Evolutionary conservation across 805 yeast species (phyloP).

Genomic region (Blastobotrys muscicola): DNA sequence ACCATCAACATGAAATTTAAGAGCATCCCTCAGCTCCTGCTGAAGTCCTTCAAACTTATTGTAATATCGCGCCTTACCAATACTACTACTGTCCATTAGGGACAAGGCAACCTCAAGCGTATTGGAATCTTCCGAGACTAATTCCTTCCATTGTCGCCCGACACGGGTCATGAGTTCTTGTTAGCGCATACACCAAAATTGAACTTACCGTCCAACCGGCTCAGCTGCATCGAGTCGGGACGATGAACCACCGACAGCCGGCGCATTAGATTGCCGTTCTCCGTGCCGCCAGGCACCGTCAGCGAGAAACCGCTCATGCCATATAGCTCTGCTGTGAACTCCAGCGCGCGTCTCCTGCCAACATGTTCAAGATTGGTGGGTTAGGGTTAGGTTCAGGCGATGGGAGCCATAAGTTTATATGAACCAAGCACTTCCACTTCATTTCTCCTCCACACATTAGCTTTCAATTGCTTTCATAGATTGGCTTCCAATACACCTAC

Average conservation of each 20-base stretch:
- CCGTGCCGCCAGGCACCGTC: slow-evolving; percentile 4
- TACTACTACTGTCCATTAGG: slow-evolving; percentile 75
- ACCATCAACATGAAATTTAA: slow-evolving; percentile 62
- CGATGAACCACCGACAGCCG: slow-evolving; percentile 11
- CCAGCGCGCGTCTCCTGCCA: no score
- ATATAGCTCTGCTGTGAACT: no score
- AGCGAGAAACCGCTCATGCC: slow-evolving; percentile 7
- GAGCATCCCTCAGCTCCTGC: slow-evolving; percentile 43
- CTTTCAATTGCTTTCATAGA: no score
- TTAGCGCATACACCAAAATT: neutral
- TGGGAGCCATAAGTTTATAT: no score
- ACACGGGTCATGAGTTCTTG: slow-evolving; percentile 23
- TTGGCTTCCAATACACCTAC: no score
- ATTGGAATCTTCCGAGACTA: slow-evolving; percentile 49
- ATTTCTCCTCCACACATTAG: no score
- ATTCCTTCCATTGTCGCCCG: slow-evolving; percentile 40
- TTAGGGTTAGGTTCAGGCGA: no score
- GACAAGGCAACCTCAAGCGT: slow-evolving; percentile 81
- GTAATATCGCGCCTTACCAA: slow-evolving; percentile 74
- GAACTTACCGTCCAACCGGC: slow-evolving; percentile 6
- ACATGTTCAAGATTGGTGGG: no score
- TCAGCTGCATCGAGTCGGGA: slow-evolving; percentile 4
- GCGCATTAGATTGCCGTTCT: slow-evolving; percentile 10
- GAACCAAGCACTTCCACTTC: no score
- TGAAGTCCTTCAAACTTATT: slow-evolving; percentile 58